Conservation (phyloP, 345 rosid genomes). For the Adansonia digitata region DNA sequence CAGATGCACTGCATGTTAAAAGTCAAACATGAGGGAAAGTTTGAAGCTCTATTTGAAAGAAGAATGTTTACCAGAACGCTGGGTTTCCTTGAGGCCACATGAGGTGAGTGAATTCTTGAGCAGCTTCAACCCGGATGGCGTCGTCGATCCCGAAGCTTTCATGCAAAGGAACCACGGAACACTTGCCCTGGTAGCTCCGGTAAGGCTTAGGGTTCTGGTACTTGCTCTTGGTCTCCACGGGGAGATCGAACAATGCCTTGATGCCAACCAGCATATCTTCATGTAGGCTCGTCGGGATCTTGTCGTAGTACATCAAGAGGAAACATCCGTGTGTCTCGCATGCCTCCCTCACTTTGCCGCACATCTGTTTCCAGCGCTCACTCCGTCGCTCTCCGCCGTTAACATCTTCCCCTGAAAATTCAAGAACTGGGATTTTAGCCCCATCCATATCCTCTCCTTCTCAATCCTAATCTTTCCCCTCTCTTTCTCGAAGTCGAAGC, state of each 20-base stretch:
- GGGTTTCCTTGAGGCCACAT: conserved; percentile 21
- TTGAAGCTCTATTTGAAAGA: not conserved
- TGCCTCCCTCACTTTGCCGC: conserved; percentile 6
- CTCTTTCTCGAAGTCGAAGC: not conserved
- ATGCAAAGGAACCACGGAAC: conserved; percentile 6
- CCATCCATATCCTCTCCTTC: conserved; percentile 1
- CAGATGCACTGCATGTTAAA: not conserved
- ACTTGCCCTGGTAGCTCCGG: not conserved
- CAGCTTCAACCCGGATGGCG: not conserved
- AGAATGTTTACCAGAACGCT: not conserved
- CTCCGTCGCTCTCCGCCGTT: not conserved
- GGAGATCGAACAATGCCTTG: conserved; percentile 8
- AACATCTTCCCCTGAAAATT: not conserved
- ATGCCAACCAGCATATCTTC: conserved; percentile 4
- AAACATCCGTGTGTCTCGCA: conserved; percentile 8
- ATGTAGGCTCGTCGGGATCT: conserved; percentile 4
- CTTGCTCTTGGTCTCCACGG: conserved; percentile 8
- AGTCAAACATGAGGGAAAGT: not conserved
- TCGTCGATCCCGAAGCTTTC: conserved; percentile 16
- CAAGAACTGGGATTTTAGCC: conserved; percentile 11
- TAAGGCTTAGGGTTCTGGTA: conserved; percentile 8
- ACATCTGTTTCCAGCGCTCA: not conserved
- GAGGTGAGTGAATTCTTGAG: conserved; percentile 2
- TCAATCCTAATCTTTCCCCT: not conserved
- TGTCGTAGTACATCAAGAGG: not conserved